Evolutionary conservation across 257 asterid genomes (phyloP).

Genomic region (Nyctanthes arbortristis): DNA sequence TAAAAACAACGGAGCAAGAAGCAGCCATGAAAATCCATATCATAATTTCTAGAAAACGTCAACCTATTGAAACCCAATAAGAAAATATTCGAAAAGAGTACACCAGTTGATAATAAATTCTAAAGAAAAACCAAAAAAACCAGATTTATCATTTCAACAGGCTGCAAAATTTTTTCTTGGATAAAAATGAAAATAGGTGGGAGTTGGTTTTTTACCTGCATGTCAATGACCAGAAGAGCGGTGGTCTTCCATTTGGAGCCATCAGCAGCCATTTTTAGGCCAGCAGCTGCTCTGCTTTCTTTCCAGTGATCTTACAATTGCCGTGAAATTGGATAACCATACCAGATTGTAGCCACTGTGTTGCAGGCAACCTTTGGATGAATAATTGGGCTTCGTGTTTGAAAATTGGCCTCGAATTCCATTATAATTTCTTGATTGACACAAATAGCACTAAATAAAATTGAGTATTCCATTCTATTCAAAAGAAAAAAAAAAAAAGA

Average conservation of each 20-base stretch:
- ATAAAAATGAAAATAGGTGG: not conserved
- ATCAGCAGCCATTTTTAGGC: constrained; percentile 46
- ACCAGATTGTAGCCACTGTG: too few species aligned
- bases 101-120: not conserved
- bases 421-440: not conserved
- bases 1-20: not conserved
- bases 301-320: not conserved
- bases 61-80: not conserved
- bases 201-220: constrained; percentile 59
- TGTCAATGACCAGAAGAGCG: constrained; percentile 83
- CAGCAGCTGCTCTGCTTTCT: not conserved
- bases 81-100: not conserved
- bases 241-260: constrained; percentile 61
- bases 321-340: not conserved
- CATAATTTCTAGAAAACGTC: not conserved
- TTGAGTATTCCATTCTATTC: too few species aligned
- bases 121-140: not conserved
- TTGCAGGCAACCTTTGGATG: too few species aligned
- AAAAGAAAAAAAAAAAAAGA: too few species aligned
- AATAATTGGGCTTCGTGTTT: not conserved
- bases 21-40: not conserved
- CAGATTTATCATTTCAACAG: not conserved
- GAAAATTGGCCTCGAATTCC: not conserved
- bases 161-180: not conserved
- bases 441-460: not conserved